Evolutionary conservation across 495 filamentous ascomycete genomes (phyloP).

Genomic region (Aspergillus sparsus): DNA sequence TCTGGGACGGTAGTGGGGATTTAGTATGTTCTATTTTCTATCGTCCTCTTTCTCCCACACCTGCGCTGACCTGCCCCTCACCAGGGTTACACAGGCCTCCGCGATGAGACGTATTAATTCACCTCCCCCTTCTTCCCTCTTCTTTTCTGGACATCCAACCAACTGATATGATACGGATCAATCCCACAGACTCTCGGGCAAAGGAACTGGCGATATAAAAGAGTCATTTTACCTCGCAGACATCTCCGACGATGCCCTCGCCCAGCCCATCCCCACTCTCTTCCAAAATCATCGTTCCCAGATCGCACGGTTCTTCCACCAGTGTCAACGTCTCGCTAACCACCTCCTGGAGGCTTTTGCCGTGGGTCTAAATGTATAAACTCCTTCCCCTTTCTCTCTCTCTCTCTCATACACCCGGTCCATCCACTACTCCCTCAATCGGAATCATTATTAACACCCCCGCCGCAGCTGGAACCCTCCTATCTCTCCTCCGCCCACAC

Average conservation of each 20-base stretch:
- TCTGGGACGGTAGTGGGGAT: background rate
- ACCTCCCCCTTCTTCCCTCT: too few species aligned
- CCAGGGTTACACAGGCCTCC: background rate
- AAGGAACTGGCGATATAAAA: background rate
- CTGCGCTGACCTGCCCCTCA: background rate
- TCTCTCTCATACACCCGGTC: background rate
- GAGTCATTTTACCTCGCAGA: constrained; percentile 1
- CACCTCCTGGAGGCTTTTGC: background rate
- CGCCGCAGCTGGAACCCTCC: background rate
- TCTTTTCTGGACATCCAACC: background rate
- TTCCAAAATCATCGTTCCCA: background rate
- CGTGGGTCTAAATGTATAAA: background rate
- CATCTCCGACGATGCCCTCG: background rate
- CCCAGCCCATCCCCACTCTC: background rate
- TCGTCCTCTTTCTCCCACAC: background rate
- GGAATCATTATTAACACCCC: too few species aligned
- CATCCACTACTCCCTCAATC: background rate
- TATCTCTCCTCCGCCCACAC: constrained; percentile 4
- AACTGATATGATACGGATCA: too few species aligned
- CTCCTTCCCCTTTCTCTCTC: background rate
- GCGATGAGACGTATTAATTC: background rate
- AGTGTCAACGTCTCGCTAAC: background rate
- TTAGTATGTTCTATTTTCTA: background rate
- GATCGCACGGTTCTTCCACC: constrained; percentile 1
- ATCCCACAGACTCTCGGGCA: background rate